phyloP scores from a whole-genome alignment of 225 moss, liverwort and hornwort species.

The Asterella californica region DNA sequence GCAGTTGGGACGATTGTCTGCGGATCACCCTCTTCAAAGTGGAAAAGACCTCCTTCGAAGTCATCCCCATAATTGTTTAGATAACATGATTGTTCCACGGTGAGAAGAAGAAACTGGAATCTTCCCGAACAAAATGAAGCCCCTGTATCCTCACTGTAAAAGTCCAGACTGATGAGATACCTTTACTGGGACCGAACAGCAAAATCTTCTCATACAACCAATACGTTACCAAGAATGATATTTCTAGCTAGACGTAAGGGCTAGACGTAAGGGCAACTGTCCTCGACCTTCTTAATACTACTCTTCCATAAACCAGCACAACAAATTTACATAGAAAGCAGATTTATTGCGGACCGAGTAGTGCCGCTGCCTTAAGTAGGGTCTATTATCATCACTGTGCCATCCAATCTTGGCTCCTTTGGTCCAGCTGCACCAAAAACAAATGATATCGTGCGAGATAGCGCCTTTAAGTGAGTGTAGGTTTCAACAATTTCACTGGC shows the following conservation, averaged over 20 bases:
- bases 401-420: constrained; percentile 80
- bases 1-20: constrained; percentile 55
- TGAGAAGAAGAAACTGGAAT: background rate
- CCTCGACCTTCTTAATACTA: background rate
- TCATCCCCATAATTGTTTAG: constrained; percentile 67
- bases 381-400: constrained; percentile 87
- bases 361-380: constrained; percentile 76
- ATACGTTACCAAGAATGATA: background rate
- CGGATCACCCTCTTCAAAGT: constrained; percentile 67
- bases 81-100: constrained; percentile 47
- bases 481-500: background rate
- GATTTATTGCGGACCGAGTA: constrained; percentile 53
- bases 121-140: background rate
- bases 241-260: background rate
- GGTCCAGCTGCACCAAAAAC: constrained; percentile 63
- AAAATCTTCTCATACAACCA: background rate
- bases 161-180: background rate
- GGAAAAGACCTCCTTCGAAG: constrained; percentile 81
- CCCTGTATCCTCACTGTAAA: background rate
- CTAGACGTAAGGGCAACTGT: too few species aligned
- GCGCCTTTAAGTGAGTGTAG: background rate
- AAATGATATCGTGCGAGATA: background rate
- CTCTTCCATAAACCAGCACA: background rate
- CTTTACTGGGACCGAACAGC: background rate
- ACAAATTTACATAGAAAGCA: background rate